These are phyloP conservation scores for Naumovozyma dairenensis DNA, from an alignment of 805 yeast genomes.

Conservation along the genomic window DNA sequence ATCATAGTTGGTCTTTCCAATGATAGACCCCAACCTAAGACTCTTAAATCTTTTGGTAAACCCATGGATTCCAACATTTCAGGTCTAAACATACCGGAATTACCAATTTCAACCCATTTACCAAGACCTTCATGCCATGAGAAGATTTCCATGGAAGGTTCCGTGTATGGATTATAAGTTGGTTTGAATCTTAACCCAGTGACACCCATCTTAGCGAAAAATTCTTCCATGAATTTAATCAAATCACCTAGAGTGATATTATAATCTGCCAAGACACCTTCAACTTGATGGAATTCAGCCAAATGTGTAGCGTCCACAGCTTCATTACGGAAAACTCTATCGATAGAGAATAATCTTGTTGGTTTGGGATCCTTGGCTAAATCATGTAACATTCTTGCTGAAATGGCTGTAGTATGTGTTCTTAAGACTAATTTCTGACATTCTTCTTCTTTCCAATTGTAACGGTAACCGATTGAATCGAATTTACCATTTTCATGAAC, in stretches of 20 bases:
- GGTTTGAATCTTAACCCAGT: conserved; percentile 93
- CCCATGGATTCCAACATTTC: conserved; percentile 99
- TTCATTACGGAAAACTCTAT: conserved; percentile 97
- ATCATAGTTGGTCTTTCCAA: conserved; percentile 99
- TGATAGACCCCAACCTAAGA: conserved; percentile 94
- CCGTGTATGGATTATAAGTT: conserved; percentile 98
- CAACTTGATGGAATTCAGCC: conserved; percentile 99
- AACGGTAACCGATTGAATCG: conserved; percentile 96
- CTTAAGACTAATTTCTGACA: conserved; percentile 85
- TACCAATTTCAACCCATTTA: conserved; percentile 99
- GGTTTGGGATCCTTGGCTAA: conserved; percentile 86
- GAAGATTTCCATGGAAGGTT: conserved; percentile 95
- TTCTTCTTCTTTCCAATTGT: conserved; percentile 92
- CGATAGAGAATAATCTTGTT: conserved; percentile 86
- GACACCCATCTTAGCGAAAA: conserved; percentile 96
- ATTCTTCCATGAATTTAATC: conserved; percentile 96
- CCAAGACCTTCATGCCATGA: conserved; percentile 91
- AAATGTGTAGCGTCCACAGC: conserved; percentile 99
- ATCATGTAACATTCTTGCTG: conserved; percentile 76
- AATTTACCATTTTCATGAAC: conserved; percentile 86
- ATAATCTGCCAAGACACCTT: conserved; percentile 97
- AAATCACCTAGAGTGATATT: conserved; percentile 89
- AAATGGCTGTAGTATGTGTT: conserved; percentile 95
- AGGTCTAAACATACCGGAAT: conserved; percentile 99
- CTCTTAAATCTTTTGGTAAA: conserved; percentile 85